Conservation (phyloP, 2,329 filamentous ascomycete species). For the Cylindrodendrum hubeiense region DNA sequence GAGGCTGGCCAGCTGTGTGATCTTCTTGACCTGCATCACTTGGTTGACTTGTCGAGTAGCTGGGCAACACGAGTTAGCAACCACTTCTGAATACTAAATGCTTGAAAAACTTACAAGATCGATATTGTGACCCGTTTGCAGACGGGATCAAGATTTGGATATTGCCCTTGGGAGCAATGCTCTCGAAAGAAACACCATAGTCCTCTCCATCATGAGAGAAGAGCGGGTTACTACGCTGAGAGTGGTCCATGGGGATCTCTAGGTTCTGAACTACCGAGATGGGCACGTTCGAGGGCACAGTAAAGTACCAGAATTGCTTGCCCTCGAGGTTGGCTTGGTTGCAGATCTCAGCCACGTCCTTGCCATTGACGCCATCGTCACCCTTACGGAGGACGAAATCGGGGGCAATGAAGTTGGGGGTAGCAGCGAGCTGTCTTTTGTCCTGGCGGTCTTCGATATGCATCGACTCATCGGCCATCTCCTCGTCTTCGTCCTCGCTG, state of each 20-base stretch:
- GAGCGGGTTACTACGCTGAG: constrained; percentile 64
- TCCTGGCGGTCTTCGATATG: constrained; percentile 50
- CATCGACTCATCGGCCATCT: constrained; percentile 55
- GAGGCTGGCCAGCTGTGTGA: constrained; percentile 61
- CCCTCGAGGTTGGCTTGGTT: constrained; percentile 70
- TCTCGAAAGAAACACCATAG: constrained; percentile 70
- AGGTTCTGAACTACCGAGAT: constrained; percentile 75
- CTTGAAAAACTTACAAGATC: constrained; percentile 59
- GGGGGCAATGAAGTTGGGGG: constrained; percentile 61
- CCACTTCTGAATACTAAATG: background rate
- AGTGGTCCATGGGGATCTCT: constrained; percentile 69
- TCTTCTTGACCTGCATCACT: constrained; percentile 74
- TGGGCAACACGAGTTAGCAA: constrained; percentile 30
- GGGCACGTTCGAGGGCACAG: constrained; percentile 77
- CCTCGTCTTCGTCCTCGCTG: constrained; percentile 46
- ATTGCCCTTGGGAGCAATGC: constrained; percentile 60
- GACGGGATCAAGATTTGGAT: constrained; percentile 73
- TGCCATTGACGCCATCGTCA: constrained; percentile 51
- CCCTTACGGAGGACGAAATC: constrained; percentile 67
- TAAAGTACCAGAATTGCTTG: constrained; percentile 87
- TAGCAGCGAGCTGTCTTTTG: constrained; percentile 53
- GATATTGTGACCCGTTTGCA: constrained; percentile 66
- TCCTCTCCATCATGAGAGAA: constrained; percentile 73
- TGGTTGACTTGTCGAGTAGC: constrained; percentile 62
- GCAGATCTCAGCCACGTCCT: constrained; percentile 67